phyloP scores from a whole-genome alignment of 192 early-diverging fungal species.

The Coemansia sp. region DNA sequence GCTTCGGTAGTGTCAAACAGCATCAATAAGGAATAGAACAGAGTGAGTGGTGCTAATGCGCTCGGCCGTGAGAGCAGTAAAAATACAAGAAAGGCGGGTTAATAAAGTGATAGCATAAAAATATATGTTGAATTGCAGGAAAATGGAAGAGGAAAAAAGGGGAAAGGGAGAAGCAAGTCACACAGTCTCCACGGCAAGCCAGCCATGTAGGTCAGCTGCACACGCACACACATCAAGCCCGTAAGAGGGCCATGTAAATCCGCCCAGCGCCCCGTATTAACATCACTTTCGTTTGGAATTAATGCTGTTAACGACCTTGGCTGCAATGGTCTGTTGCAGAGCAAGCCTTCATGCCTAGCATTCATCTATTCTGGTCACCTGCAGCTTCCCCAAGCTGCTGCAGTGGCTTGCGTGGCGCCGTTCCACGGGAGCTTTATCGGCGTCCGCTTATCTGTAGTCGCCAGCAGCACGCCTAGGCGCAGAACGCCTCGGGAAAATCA shows the following conservation, averaged over 20 bases:
- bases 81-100: background rate
- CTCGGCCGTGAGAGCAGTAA: background rate
- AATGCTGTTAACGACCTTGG: background rate
- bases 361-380: too few species aligned
- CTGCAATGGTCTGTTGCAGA: too few species aligned
- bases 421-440: too few species aligned
- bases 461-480: too few species aligned
- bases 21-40: background rate
- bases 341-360: too few species aligned
- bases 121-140: background rate
- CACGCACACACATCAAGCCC: background rate
- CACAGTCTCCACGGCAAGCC: background rate
- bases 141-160: background rate
- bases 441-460: too few species aligned
- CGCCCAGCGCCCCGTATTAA: background rate
- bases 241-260: background rate
- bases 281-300: background rate
- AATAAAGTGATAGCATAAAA: background rate
- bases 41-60: background rate
- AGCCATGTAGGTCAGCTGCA: conserved; percentile 3
- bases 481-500: too few species aligned
- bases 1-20: background rate
- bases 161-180: conserved; percentile 3
- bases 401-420: too few species aligned
- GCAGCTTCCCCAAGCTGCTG: too few species aligned